Base-by-base conservation (phyloP, 1,284 basidiomycete species). In the Ustilago loliicola region DNA sequence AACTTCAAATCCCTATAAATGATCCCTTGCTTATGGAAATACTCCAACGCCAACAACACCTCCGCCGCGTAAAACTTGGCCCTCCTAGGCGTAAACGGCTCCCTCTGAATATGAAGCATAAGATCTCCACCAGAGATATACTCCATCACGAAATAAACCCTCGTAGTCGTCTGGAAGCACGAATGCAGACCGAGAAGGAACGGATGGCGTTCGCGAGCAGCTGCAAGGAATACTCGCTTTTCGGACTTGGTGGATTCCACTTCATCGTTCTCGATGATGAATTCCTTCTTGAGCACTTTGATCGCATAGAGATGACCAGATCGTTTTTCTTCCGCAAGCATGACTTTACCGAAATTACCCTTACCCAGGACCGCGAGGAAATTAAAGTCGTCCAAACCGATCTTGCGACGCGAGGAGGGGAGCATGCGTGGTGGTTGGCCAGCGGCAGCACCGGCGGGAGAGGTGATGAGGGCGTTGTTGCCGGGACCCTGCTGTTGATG, bases 51-150 rank as follows among this genome's bases (percentile, higher is more conserved):
- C 56, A 99, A 90, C 21, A 99, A 89, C 10, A 99, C 97, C 87
- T 99, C 97, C n/a, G 93, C 93, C 1, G 96, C 97, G 85, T 99
- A 99, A 87, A 98, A 99, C 88, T 99, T 99, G 77, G 97, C 97
- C 85, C 92, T 90, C 19, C 92, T 89, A 11, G 93, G 89, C 30
- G 92, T 92, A 87, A 93, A 93, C 83, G 93, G 92, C 87, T 92
- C 91, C 78, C 92, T 90, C 85, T 93, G 92, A 80, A 93, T 93
- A 86, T 93, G 92, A 64, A 93, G 87, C 92, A 93, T 93, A 68
- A 93, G 88, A 88, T 93, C 92, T 70, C 92, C 92, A 58, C 92
- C 92, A 66, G 90, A 91, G 72, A 93, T 90, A 86, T 88, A 87
- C 87, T 92, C 91, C 91, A 92, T 93, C 74, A 92, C 92, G 83